phyloP scores from a whole-genome alignment of 2,329 filamentous ascomycete genomes.

The Aspergillus felis region DNA sequence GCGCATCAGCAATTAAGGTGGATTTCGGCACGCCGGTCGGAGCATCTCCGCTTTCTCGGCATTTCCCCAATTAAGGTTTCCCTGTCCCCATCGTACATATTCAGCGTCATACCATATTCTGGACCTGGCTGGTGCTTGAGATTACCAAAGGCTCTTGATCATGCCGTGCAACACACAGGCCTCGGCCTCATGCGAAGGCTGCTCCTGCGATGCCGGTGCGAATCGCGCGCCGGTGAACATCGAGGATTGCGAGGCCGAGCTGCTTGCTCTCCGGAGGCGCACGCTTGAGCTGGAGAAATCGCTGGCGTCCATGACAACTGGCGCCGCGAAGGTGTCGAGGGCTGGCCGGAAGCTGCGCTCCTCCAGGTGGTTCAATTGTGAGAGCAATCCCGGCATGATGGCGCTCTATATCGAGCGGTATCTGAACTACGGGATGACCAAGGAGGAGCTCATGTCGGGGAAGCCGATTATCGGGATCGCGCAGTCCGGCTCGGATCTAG shows the following conservation, averaged over 20 bases:
- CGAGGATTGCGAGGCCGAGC: slow-evolving; percentile 40
- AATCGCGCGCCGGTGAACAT: slow-evolving; percentile 28
- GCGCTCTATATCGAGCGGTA: slow-evolving; percentile 50
- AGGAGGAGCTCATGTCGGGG: slow-evolving; percentile 47
- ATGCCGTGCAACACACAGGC: slow-evolving; percentile 19
- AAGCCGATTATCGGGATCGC: slow-evolving; percentile 53
- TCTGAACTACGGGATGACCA: slow-evolving; percentile 49
- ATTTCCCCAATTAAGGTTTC: not conserved
- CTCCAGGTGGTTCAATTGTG: slow-evolving; percentile 44
- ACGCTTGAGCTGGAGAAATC: slow-evolving; percentile 36
- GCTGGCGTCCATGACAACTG: slow-evolving; percentile 25
- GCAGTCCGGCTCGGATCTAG: slow-evolving; percentile 49
- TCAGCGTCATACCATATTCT: not conserved
- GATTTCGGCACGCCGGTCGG: not conserved
- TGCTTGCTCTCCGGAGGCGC: slow-evolving; percentile 35
- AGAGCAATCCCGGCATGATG: slow-evolving; percentile 42
- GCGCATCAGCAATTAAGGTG: not conserved
- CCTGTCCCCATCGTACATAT: not conserved
- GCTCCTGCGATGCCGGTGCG: slow-evolving; percentile 25
- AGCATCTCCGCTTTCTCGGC: not conserved
- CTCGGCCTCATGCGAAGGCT: slow-evolving; percentile 31
- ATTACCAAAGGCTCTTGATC: not conserved
- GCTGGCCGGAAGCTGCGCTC: slow-evolving; percentile 35
- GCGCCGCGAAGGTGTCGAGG: slow-evolving; percentile 4
- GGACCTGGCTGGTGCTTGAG: not conserved